These are phyloP conservation scores for Vitis vinifera DNA, from an alignment of 164 flowering plant species.

Conservation along the genomic window ASM3070453v1 NC_081806.1:9368001-9368500, in stretches of 20 bases:
- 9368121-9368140: slow-evolving; percentile 59
- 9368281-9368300: too few species aligned
- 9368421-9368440: slow-evolving; percentile 71
- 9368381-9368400: slow-evolving; percentile 57
- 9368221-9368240: not conserved
- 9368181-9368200: slow-evolving; percentile 70
- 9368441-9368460: slow-evolving; percentile 55
- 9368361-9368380: slow-evolving; percentile 62
- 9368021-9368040: slow-evolving; percentile 24
- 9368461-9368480: slow-evolving; percentile 67
- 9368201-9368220: slow-evolving; percentile 65
- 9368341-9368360: slow-evolving; percentile 56
- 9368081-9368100: slow-evolving; percentile 61
- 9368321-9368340: slow-evolving; percentile 58
- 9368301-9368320: slow-evolving; percentile 62
- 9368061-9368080: slow-evolving; percentile 37
- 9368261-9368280: too few species aligned
- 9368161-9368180: slow-evolving; percentile 75
- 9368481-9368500: slow-evolving; percentile 37
- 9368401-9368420: slow-evolving; percentile 68
- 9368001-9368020: slow-evolving; percentile 41
- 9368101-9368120: slow-evolving; percentile 73
- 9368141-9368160: slow-evolving; percentile 73
- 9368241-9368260: too few species aligned
- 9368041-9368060: slow-evolving; percentile 36